Evolutionary conservation across 2,329 filamentous ascomycete species (phyloP).

Genomic region (Monilinia fructigena): DNA sequence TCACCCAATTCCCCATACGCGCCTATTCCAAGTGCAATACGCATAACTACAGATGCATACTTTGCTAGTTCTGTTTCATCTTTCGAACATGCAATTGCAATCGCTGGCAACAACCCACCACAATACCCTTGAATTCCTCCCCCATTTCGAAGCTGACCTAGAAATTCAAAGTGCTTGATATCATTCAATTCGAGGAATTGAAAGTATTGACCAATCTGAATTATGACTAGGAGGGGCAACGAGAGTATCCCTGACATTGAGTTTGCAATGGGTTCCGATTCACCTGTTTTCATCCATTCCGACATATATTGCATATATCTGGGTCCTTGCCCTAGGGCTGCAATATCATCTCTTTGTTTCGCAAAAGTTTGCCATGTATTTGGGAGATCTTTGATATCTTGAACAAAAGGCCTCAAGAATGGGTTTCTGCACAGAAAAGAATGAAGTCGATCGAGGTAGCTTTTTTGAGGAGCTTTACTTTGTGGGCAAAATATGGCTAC

Average conservation of each 20-base stretch:
- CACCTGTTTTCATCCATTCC: neutral
- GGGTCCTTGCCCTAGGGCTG: conserved; percentile 6
- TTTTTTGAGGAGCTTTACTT: conserved; percentile 13
- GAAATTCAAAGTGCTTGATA: conserved; percentile 21
- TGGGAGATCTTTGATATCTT: conserved; percentile 20
- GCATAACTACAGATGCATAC: conserved; percentile 17
- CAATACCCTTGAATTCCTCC: conserved; percentile 28
- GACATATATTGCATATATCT: conserved; percentile 2
- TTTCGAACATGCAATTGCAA: conserved; percentile 21
- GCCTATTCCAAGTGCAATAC: conserved; percentile 24
- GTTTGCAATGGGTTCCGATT: neutral
- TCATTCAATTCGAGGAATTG: conserved; percentile 23
- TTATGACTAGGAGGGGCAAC: conserved; percentile 13
- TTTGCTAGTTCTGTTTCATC: conserved; percentile 23
- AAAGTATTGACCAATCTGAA: conserved; percentile 24
- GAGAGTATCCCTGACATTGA: conserved; percentile 22
- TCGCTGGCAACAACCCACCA: conserved; percentile 24
- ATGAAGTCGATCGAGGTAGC: conserved; percentile 9
- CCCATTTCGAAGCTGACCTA: conserved; percentile 10
- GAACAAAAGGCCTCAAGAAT: neutral
- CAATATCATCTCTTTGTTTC: neutral
- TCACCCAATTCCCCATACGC: conserved; percentile 25
- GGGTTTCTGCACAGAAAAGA: conserved; percentile 24
- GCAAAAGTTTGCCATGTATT: conserved; percentile 9
- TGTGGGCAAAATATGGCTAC: conserved; percentile 17